Base-by-base conservation (phyloP, 768 basidiomycete species). In the Sutorius australiensis region DNA sequence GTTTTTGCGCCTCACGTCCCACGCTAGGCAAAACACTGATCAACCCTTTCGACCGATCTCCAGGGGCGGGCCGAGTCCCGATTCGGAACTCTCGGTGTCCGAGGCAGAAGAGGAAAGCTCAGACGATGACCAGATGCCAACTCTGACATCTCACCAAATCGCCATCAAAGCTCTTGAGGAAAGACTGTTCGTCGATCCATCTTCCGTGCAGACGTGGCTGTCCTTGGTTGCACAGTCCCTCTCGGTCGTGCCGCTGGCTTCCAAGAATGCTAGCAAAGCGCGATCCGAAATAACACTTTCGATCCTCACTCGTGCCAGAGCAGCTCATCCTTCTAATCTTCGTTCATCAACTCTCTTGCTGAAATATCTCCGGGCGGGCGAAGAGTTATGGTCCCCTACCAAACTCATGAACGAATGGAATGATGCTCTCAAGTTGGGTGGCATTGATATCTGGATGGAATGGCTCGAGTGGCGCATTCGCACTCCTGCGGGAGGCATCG, bases 381-480 rank as follows among this genome's bases (percentile, higher is more conserved):
- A 89, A 68, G 82, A 87, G 54, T 61, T 87, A 16, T 91, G 88
- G 89, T 65, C 77, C 21, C 75, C 74, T 50, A 73, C 72, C 39
- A 81, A 81, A 67, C 61, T 86, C 16, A 49, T 62, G 21, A 72
- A 73, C 3, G 87, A 90, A 59, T 93, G 91, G 91, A 84, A 88
- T 50, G 73, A 77, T 17, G 82, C 85, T 3, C 65, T 90, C 56
- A 61, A 67, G 46, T 59, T 79, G 5, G 77, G 80, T 28, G 79
- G 76, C 33, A 66, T 77, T 27, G 80, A 83, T 34, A 74, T 92
- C 24, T 87, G 83, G 80, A 78, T 91, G 72, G 85, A 85, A 58
- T 92, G 89, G 88, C 62, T 92, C 3, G 86, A 87, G 57, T 91
- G 87, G 87, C 76, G 78, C 52, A 80, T 88, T 32, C 73, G 82